Evolutionary conservation across 495 filamentous ascomycete genomes (phyloP).

Genomic region (Immersiella caudata): DNA sequence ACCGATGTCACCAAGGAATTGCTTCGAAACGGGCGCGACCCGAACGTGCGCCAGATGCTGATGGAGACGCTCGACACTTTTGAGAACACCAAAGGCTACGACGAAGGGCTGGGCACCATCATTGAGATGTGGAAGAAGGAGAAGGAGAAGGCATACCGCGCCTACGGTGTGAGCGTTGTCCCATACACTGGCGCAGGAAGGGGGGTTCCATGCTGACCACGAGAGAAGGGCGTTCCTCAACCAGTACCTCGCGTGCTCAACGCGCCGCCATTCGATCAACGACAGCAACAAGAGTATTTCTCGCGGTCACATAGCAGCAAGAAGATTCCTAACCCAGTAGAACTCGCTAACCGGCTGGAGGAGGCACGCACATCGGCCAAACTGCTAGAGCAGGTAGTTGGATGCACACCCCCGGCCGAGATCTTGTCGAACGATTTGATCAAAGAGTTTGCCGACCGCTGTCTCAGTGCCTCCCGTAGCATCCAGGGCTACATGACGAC

Average conservation of each 20-base stretch:
- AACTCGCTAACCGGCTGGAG: constrained; percentile 80
- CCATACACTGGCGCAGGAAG: not conserved
- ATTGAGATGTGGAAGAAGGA: constrained; percentile 90
- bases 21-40: constrained; percentile 70
- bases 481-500: constrained; percentile 83
- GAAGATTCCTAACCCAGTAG: constrained; percentile 71
- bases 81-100: constrained; percentile 65
- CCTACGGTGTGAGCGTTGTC: constrained; percentile 40
- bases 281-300: constrained; percentile 46
- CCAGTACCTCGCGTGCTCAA: constrained; percentile 26
- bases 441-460: constrained; percentile 89
- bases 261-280: constrained; percentile 24
- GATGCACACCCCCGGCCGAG: constrained; percentile 76
- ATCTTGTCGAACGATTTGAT: constrained; percentile 81
- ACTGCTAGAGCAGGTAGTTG: constrained; percentile 84
- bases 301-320: constrained; percentile 44
- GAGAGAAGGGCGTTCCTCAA: constrained; percentile 13
- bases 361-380: constrained; percentile 89
- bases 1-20: constrained; percentile 73
- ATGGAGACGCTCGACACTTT: constrained; percentile 82
- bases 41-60: constrained; percentile 78
- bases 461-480: constrained; percentile 72
- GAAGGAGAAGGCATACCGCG: constrained; percentile 62
- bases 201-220: not conserved
- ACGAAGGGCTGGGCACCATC: constrained; percentile 68